Evolutionary conservation across 2,329 filamentous ascomycete genomes (phyloP), one percentile per base, ranked within the genome.

Genomic region (Alternaria ventricosa): DNA sequence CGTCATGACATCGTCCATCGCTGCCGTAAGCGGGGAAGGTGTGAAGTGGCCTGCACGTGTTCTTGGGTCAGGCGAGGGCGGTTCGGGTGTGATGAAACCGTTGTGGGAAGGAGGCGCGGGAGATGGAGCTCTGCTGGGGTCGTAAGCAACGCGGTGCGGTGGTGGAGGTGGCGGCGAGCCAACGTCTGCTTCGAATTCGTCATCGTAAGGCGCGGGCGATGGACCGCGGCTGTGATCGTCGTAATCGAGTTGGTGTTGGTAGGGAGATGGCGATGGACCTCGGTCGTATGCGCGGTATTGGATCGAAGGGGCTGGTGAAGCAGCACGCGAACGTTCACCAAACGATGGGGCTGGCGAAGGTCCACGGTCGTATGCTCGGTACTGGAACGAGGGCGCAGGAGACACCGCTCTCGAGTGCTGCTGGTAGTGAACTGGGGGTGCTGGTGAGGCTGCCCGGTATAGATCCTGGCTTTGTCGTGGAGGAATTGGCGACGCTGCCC

Each of bases 1-100:
- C 69, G 96, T 93, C 89, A 98, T 97, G 5, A 99, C 94, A 79
- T 96, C 95, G 75, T 98, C 95, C 94, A 99, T 99, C 1, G 96
- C 96, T 78, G 94, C 93, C 63, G 96, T 87, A 4, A 99, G 83
- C 0, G 96, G 96, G 3, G 96, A 98, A 1, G 96, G 96, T 0
- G 96, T 99, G 78, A 43, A 84, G 83, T 49, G 85, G 22, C 65
- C 70, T 51, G 69, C 66, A 46, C 62, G 64, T 18, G 70, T 57
- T 59, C 66, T 66, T 8, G 76, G 75, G 46, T 72, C 88, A 2
- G 92, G 89, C 6, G 93, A 94, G 5, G 88, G 88, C 3, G 90
- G 90, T 36, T 83, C 85, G 0, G 91, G 90, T 1, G 92, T 92
- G 7, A 84, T 84, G 61, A 77, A 66, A 79, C 85, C 64, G 87